These are phyloP conservation scores for Hansenula sp. DNA, from an alignment of 1,139 yeast species.

Conservation along the genomic window DNA sequence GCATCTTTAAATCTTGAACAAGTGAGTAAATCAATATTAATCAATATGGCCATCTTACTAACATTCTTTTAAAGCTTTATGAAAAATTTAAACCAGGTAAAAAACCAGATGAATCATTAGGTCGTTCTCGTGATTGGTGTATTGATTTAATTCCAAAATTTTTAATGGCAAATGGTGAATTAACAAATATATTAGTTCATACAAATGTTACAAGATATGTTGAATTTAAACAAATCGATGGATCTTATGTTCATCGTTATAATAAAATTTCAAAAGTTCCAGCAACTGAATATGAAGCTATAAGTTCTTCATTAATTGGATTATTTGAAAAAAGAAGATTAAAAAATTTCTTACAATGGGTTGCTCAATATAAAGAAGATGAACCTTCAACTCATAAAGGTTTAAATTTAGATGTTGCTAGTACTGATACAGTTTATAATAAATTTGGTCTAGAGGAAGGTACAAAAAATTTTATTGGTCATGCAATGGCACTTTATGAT, in stretches of 20 bases:
- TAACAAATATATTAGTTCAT: constrained; percentile 90
- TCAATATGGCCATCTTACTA: too few relatives aligned
- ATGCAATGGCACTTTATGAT: constrained; percentile 97
- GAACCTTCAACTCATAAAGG: constrained; percentile 81
- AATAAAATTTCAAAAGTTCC: constrained; percentile 93
- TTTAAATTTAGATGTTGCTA: constrained; percentile 76
- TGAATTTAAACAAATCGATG: constrained; percentile 93
- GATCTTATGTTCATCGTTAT: constrained; percentile 84
- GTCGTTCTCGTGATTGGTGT: constrained; percentile 97
- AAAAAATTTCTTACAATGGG: constrained; percentile 86
- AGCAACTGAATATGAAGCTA: constrained; percentile 85
- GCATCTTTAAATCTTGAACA: constrained; percentile 41
- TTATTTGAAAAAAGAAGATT: constrained; percentile 93
- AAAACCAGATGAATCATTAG: constrained; percentile 66
- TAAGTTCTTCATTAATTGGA: constrained; percentile 90
- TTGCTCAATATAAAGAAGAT: constrained; percentile 77
- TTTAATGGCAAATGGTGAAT: constrained; percentile 96
- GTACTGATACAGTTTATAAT: constrained; percentile 88
- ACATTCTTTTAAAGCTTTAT: constrained; percentile 50
- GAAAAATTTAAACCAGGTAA: constrained; percentile 70
- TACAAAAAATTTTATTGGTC: constrained; percentile 95
- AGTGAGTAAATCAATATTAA: constrained; percentile 4
- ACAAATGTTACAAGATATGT: constrained; percentile 94
- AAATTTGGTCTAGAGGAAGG: constrained; percentile 91
- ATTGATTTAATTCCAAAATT: constrained; percentile 96